phyloP scores from a whole-genome alignment of 2,329 filamentous ascomycete species.

The Trichoderma sp. region DNA sequence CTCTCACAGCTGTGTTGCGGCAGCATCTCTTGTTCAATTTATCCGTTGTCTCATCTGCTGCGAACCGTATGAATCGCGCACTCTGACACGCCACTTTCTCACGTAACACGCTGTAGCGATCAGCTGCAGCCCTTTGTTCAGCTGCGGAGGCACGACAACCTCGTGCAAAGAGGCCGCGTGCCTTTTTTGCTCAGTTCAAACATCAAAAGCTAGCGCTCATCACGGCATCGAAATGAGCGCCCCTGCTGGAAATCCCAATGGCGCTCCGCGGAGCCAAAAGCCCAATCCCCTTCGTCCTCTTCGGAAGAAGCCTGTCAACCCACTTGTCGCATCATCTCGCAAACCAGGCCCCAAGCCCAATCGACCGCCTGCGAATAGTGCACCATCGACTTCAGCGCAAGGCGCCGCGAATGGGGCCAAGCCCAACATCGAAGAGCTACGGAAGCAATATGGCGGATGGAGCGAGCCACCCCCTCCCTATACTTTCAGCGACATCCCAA shows the following conservation, averaged over 20 bases:
- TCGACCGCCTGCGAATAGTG: slow-evolving; percentile 21
- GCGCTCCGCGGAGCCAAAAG: slow-evolving; percentile 31
- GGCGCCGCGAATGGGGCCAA: slow-evolving; percentile 30
- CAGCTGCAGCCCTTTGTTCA: background rate
- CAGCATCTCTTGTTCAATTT: background rate
- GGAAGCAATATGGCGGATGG: slow-evolving; percentile 55
- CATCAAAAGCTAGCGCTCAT: background rate
- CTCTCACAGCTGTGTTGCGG: background rate
- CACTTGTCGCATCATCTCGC: slow-evolving; percentile 62
- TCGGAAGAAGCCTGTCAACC: slow-evolving; percentile 51
- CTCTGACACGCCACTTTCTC: background rate
- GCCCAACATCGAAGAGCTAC: slow-evolving; percentile 41
- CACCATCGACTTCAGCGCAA: slow-evolving; percentile 21
- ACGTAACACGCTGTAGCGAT: background rate
- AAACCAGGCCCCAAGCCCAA: slow-evolving; percentile 29
- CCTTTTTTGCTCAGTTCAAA: background rate
- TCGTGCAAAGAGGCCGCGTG: slow-evolving; percentile 2
- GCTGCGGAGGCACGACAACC: background rate
- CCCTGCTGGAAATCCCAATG: slow-evolving; percentile 37
- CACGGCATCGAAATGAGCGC: slow-evolving; percentile 43
- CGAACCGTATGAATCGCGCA: background rate
- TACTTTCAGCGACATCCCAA: slow-evolving; percentile 57
- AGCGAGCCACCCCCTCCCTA: slow-evolving; percentile 48
- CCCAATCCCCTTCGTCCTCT: slow-evolving; percentile 40
- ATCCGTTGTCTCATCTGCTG: background rate